phyloP scores from a whole-genome alignment of 495 filamentous ascomycete species.

The Penicillium bialowiezense region DNA sequence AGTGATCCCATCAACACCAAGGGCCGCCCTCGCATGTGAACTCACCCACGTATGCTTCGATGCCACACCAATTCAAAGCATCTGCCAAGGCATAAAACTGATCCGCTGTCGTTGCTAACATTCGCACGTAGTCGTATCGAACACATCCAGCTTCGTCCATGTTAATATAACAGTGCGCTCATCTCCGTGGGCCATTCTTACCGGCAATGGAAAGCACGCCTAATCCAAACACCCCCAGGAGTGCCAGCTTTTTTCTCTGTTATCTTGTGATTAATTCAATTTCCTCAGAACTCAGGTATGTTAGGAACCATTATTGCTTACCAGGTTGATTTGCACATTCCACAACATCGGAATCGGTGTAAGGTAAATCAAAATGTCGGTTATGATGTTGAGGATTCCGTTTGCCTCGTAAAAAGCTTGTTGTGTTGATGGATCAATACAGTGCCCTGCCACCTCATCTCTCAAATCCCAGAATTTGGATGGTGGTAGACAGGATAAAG shows the following conservation, averaged over 20 bases:
- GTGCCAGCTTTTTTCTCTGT: too few species aligned
- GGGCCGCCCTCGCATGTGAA: not conserved
- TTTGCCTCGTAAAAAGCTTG: slow-evolving; percentile 16
- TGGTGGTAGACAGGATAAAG: slow-evolving; percentile 3
- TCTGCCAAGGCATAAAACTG: slow-evolving; percentile 14
- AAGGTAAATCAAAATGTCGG: slow-evolving; percentile 36
- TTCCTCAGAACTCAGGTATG: too few species aligned
- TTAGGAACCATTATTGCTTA: not conserved
- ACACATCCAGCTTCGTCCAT: slow-evolving; percentile 4
- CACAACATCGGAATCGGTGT: slow-evolving; percentile 38
- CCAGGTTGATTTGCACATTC: slow-evolving; percentile 30
- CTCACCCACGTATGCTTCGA: slow-evolving; percentile 13
- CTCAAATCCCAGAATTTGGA: slow-evolving; percentile 1
- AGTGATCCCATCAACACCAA: too few species aligned
- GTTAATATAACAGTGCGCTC: too few species aligned
- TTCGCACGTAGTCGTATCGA: slow-evolving; percentile 5
- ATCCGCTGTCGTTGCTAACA: slow-evolving; percentile 4
- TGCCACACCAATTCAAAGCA: slow-evolving; percentile 17
- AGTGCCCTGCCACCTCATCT: too few species aligned
- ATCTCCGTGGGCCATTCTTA: too few species aligned
- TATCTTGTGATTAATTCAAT: too few species aligned
- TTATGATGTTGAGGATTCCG: slow-evolving; percentile 25
- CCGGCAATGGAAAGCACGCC: too few species aligned
- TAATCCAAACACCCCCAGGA: too few species aligned
- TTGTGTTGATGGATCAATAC: not conserved